phyloP scores from a whole-genome alignment of 345 rosid species.

The Draba incana region DNA sequence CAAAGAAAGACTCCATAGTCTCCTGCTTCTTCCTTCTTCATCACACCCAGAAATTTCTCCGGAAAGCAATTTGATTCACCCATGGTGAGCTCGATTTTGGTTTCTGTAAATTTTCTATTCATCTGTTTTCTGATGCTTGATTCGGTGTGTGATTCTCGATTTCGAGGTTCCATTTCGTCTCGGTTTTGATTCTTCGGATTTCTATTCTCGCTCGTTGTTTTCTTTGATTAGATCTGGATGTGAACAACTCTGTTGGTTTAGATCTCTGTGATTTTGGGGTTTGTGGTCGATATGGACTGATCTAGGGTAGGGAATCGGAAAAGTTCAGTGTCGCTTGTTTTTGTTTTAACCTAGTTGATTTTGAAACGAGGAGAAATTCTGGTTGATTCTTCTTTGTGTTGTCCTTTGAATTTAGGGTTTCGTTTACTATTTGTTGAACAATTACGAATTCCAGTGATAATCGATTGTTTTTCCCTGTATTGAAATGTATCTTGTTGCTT shows the following conservation, averaged over 20 bases:
- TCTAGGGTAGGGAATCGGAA: conserved; percentile 14
- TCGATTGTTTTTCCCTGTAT: neutral
- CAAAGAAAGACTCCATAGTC: conserved; percentile 20
- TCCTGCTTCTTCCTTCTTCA: conserved; percentile 33
- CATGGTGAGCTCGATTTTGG: conserved; percentile 40
- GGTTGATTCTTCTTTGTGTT: neutral
- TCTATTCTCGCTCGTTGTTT: neutral
- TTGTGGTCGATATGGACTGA: conserved; percentile 15
- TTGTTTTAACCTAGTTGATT: neutral
- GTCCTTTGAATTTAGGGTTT: conserved; percentile 22
- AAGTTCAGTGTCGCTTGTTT: conserved; percentile 4
- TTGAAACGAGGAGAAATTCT: conserved; percentile 8
- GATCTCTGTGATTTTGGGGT: conserved; percentile 39
- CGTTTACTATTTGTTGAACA: neutral
- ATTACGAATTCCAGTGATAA: neutral
- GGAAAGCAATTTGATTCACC: conserved; percentile 21
- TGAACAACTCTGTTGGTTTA: conserved; percentile 24
- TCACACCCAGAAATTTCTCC: conserved; percentile 15
- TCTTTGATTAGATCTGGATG: conserved; percentile 31
- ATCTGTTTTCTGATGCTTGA: neutral
- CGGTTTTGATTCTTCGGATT: conserved; percentile 24
- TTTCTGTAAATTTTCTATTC: neutral
- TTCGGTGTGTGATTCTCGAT: conserved; percentile 21
- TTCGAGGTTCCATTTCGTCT: conserved; percentile 29
- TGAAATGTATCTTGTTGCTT: neutral